Evolutionary conservation across 2,329 filamentous ascomycete genomes (phyloP).

Genomic region (Aspergillus ibericus): DNA sequence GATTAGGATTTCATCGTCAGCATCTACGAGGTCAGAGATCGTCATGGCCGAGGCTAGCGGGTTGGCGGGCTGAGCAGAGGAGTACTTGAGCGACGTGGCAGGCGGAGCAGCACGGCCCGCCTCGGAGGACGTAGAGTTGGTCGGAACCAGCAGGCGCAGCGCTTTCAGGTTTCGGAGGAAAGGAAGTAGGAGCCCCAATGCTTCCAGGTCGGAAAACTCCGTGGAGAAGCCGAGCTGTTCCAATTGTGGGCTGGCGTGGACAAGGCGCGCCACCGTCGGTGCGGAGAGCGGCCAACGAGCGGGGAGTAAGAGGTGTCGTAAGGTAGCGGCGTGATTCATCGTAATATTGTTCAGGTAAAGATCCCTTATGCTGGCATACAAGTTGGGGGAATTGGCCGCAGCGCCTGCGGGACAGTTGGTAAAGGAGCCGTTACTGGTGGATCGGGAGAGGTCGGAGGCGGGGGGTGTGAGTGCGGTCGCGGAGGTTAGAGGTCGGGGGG

Average conservation of each 20-base stretch:
- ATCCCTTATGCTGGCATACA: constrained; percentile 38
- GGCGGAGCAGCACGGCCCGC: background rate
- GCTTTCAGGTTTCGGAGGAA: constrained; percentile 43
- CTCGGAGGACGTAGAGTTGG: constrained; percentile 16
- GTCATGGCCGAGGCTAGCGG: constrained; percentile 20
- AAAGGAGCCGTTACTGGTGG: constrained; percentile 16
- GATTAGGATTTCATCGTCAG: constrained; percentile 36
- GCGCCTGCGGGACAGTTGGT: constrained; percentile 28
- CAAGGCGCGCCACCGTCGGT: constrained; percentile 51
- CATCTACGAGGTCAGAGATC: constrained; percentile 37
- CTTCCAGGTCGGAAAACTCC: constrained; percentile 41
- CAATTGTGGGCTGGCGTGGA: constrained; percentile 56
- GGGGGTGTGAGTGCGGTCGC: constrained; percentile 31
- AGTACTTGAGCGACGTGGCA: background rate
- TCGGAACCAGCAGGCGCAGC: constrained; percentile 43
- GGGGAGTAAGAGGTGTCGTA: constrained; percentile 59
- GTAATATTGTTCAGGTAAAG: constrained; percentile 55
- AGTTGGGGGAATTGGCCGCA: constrained; percentile 23
- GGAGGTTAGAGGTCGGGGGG: constrained; percentile 23
- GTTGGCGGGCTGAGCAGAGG: background rate
- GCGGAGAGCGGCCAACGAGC: constrained; percentile 56
- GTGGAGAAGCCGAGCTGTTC: constrained; percentile 59
- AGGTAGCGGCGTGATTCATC: constrained; percentile 50
- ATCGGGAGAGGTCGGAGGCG: constrained; percentile 18
- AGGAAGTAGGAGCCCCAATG: constrained; percentile 40